Base-by-base conservation (phyloP, 352 stramenopile species). In the Aphanomyces cochlioides region DNA sequence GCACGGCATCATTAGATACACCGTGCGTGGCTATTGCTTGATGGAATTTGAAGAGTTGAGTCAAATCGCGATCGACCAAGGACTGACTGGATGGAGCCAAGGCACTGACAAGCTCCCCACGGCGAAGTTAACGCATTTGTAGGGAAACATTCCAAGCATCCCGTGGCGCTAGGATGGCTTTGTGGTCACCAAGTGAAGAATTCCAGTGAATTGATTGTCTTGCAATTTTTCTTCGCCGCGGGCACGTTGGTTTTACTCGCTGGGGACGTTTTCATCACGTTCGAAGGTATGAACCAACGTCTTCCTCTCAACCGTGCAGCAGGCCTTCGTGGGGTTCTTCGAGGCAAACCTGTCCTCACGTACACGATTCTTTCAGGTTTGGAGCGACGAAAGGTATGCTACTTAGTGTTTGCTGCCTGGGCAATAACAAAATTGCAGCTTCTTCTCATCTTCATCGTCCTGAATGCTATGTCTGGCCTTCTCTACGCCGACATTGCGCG, bases 331-430 rank as follows among this genome's bases (percentile, higher is more conserved):
- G 63, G 63, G 7, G 63, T 69, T 15, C n/a, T 69, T 34, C 17
- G 28, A 12, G 63, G 50, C 6, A 60, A 69, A 21, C 63, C 63
- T 3, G 43, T 69, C 34, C 50, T 69, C 7, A 59, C 39, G 36
- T 66, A 66, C 37, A 53, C 63, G 12, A 34, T 69, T 59, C 39
- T 69, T 2, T 61, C 63, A 7, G 63, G 63, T 4, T 36, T 69
- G 5, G 63, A 69, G 45, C 50, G 63, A 28, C 63, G 63, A 41
- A 69, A 69, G 63, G 63, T 69, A 34, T 47, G 43, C 56, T 6
- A 6, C 28, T 28, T 0, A 28, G 2, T 0, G 28, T 28, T 28
- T 28, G 28, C 2, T 28, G 28, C 28, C 28, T 28, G 28, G 28
- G 28, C 28, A 28, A 28, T 28, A 28, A 28, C 28, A 28, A 28